phyloP scores from a whole-genome alignment of 352 stramenopile species.

The Globisporangium middletonii region DNA sequence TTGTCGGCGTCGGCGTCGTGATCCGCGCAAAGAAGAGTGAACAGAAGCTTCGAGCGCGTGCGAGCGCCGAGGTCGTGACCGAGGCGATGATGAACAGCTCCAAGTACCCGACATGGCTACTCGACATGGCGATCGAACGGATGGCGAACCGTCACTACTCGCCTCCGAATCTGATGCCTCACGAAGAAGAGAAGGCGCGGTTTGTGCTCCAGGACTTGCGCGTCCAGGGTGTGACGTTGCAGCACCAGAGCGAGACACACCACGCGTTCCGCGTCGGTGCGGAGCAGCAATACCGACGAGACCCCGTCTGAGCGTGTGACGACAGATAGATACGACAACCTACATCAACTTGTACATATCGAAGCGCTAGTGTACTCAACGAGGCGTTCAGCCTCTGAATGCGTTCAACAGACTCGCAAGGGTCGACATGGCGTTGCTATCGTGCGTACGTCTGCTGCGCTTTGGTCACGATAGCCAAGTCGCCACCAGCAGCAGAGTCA shows the following conservation, averaged over 20 bases:
- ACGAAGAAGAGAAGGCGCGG: not conserved
- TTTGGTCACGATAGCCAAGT: too few relatives aligned
- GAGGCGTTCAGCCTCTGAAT: too few relatives aligned
- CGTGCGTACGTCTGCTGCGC: too few relatives aligned
- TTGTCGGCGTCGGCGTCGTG: not conserved
- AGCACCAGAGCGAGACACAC: not conserved
- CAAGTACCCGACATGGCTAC: constrained; percentile 10
- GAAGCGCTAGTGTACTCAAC: too few relatives aligned
- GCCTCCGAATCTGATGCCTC: not conserved
- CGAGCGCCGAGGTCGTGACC: constrained; percentile 1
- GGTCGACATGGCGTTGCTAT: too few relatives aligned
- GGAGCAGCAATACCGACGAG: too few relatives aligned
- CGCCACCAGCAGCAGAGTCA: too few relatives aligned
- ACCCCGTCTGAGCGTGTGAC: too few relatives aligned
- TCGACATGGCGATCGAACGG: not conserved
- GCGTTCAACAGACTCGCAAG: too few relatives aligned
- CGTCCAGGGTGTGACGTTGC: constrained; percentile 2
- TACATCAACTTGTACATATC: too few relatives aligned
- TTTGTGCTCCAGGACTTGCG: constrained; percentile 3
- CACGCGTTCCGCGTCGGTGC: not conserved
- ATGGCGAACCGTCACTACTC: not conserved
- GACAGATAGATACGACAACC: too few relatives aligned
- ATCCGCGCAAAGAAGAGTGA: not conserved
- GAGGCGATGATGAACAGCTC: constrained; percentile 6
- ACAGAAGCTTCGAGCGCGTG: not conserved